Conservation (phyloP, 495 filamentous ascomycete genomes). For the Copromyces sp. region DNA sequence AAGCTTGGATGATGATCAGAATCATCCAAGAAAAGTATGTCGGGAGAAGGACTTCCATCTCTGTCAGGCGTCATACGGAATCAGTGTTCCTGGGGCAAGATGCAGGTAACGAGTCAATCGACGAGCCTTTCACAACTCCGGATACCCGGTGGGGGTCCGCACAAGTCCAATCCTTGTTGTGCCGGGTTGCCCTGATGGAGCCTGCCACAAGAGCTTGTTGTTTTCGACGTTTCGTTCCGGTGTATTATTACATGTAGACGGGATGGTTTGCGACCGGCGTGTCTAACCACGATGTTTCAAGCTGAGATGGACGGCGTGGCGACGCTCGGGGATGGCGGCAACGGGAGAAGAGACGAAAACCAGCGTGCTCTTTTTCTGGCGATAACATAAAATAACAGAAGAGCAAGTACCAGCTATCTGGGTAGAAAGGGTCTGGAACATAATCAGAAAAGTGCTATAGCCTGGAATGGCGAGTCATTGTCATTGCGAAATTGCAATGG, state of each 20-base stretch:
- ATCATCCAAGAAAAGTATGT: background rate
- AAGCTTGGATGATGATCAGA: conserved; percentile 5
- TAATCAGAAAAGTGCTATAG: background rate
- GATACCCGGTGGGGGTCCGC: background rate
- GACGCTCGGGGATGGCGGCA: background rate
- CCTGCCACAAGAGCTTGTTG: background rate
- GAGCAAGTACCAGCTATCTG: no score
- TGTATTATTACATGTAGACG: background rate
- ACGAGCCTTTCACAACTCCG: background rate
- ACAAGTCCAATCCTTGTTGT: background rate
- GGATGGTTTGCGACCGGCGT: background rate
- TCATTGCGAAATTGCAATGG: background rate
- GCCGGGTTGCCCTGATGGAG: background rate
- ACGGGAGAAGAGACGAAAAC: background rate
- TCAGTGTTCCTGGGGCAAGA: background rate
- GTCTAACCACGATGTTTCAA: background rate
- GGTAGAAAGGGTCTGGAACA: background rate
- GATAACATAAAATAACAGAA: background rate
- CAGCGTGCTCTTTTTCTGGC: background rate
- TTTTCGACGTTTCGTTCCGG: background rate
- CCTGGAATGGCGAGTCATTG: background rate
- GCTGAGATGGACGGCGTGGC: background rate
- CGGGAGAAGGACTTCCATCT: background rate
- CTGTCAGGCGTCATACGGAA: conserved; percentile 9
- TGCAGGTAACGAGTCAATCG: conserved; percentile 2